Percentiles rank a stretch among this genome's conserved stretches.
Evolutionary conservation across 192 early-diverging fungal species (phyloP).

Genomic region (Podila clonocystis): DNA sequence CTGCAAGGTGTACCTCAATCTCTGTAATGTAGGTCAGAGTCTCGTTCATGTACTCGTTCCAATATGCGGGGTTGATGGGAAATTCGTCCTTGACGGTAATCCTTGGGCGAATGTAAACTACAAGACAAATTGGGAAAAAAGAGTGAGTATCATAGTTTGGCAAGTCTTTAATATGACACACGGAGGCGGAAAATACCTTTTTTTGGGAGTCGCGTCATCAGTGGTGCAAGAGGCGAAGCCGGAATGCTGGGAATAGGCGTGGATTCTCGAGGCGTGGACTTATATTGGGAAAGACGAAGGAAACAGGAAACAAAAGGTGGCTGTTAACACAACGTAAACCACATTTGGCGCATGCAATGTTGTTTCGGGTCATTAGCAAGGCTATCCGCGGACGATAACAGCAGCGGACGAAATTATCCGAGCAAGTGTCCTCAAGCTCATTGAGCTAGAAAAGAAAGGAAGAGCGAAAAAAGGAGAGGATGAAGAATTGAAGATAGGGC

Average conservation of each 20-base stretch:
- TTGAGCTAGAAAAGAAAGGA: background rate
- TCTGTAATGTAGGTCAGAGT: slow-evolving; percentile 28
- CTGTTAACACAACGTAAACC: too few species aligned
- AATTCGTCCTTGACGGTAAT: slow-evolving; percentile 17
- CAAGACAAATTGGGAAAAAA: background rate
- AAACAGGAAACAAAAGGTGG: too few species aligned
- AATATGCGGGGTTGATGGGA: slow-evolving; percentile 24
- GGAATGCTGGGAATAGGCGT: background rate
- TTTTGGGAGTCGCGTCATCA: slow-evolving; percentile 34
- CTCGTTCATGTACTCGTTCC: slow-evolving; percentile 45
- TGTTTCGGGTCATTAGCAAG: too few species aligned
- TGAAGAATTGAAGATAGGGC: background rate
- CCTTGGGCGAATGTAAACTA: slow-evolving; percentile 19
- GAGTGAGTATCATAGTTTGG: background rate
- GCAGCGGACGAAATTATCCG: too few species aligned
- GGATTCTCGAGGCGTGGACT: background rate
- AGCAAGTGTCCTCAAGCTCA: too few species aligned
- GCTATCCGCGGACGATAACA: too few species aligned
- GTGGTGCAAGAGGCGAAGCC: slow-evolving; percentile 14
- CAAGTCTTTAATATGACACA: too few species aligned
- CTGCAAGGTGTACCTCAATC: slow-evolving; percentile 19
- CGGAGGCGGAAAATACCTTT: slow-evolving; percentile 12
- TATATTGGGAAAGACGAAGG: background rate
- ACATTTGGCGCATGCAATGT: too few species aligned
- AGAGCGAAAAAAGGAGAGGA: background rate